Base-by-base conservation (phyloP, 805 yeast species). In the Suhomyces vadensis region DNA sequence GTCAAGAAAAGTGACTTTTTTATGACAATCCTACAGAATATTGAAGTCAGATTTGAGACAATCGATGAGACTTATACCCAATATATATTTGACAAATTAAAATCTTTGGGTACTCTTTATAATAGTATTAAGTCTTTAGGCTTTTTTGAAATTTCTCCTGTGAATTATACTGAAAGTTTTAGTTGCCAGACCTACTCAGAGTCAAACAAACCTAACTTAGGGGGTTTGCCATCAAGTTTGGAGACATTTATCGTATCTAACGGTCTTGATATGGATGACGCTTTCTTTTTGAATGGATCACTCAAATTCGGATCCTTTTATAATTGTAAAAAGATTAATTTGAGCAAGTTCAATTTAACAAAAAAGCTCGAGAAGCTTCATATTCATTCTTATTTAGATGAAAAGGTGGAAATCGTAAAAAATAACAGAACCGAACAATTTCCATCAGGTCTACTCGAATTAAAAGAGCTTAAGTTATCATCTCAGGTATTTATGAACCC, bases 341-440 rank as follows among this genome's bases (percentile, higher is more conserved):
- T 47, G 36, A 43, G 42, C 16, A 47, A 47, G 33, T 47, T 47
- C 31, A 47, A 47, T 20, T 36, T 47, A 8, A 41, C 50, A 19
- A 47, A 39, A 25, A 41, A 29, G 17, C 41, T 47, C 26, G 50
- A 47, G 16, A 24, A 35, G 21, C 31, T 47, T 8, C 48, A 43
- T 37, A 38, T 47, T 3, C 37, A 33, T 22, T 25, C 29, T 16
- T 14, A 23, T n/a, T 26, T 25, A 11, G 41, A 8, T 7, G 40
- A 40, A 3, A 27, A 41, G 19, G 23, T 43, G 19, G 50, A 40
- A 9, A 13, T 43, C 21, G 17, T 43, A 10, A 35, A 31, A 21
- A 43, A 33, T 29, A 42, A 46, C 23, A 27, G 46, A 14, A 24
- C 37, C 8, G 47, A 44, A 20, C 43, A 35, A 22, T 44, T 43